Base-by-base conservation (phyloP, 192 early-diverging fungal genomes). In the Geosiphon pyriformis region DNA sequence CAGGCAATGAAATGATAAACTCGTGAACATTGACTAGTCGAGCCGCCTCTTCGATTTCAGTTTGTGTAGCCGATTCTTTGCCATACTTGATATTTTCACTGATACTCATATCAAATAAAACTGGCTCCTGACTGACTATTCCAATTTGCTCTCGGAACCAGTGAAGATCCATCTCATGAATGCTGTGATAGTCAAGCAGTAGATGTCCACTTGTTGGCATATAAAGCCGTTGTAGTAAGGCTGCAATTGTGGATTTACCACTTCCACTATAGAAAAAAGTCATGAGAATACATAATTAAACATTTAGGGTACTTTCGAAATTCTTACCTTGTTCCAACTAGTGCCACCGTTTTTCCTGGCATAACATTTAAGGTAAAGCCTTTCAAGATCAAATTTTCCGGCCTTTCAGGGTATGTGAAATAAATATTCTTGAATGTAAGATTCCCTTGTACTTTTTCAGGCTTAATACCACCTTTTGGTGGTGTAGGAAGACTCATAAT, bases 201-300 rank as follows among this genome's bases (percentile, higher is more conserved):
- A 91, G 73, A 25, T 68, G 62, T 4, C 89, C 89, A 1, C 17
- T 18, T 22, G 64, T 62, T 10, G 87, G 85, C 50, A 88, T 88
- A 72, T 91, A 91, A 78, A 87, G 88, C n/a, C 89, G 87, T 53
- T 87, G 65, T 20, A 90, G 72, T 25, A 90, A 68, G 2, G 84
- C 73, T 2, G 80, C 72, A 35, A 88, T 65, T 0, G 87, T 90
- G 48, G 81, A 83, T 75, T 90, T 90, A 22, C 88, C 88, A 50
- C 78, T 80, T 22, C 89, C 89, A 35, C 86, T 22, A 83, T 71
- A 1, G 73, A 76, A 56, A 80, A n/a, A n/a, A n/a, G n/a, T n/a
- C n/a, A n/a, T n/a, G n/a, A n/a, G n/a, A n/a, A n/a, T n/a, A n/a
- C n/a, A n/a, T n/a, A n/a, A n/a, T n/a, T n/a, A n/a, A n/a, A n/a